Base-by-base conservation (phyloP, 345 rosid genomes). In the Pseudoturritis turrita region DNA sequence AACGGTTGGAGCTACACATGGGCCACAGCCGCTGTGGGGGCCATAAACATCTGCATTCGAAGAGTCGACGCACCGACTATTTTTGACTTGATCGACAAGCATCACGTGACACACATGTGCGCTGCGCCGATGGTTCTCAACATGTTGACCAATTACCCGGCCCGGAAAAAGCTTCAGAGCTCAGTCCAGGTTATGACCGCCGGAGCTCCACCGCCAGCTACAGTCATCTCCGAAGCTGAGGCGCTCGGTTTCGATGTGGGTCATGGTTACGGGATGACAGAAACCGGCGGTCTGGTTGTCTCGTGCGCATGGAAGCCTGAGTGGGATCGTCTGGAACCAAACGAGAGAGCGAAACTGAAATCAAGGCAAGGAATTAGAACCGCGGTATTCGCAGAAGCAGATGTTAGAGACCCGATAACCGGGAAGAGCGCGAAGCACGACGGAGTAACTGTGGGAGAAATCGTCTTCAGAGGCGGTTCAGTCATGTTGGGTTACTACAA, bases 11-110 rank as follows among this genome's bases (percentile, higher is more conserved):
- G 81, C 35, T 80, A 67, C 45, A 57, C 76, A 3, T 87, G 92
- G 92, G 89, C 81, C 25, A 72, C 80, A 58, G 92, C 92, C 0
- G 92, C 89, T 1, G 83, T 81, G 4, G 92, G 92, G 7, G 88
- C 89, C 18, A 79, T 79, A 19, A 87, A 83, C 67, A 47, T 87
- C n/a, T 87, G 92, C 66, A 57, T 81, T 1, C 70, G 84, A 19
- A 85, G 81, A 37, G 68, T 85, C 15, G 67, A 83, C 4, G 77
- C 83, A 0, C 19, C 28, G 2, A 52, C 52, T 33, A 78, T 87
- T n/a, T 82, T 72, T 11, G 59, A 71, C 23, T 58, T 80, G 78
- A 85, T 87, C 7, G 62, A 70, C 19, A 57, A 43, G 33, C 86
- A 85, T 28, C 70, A 72, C 3, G 92, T 87, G 57, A 87, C 92